These are phyloP conservation scores for Coemansia sp. DNA, from an alignment of 192 early-diverging fungal species.

Conservation along the genomic window DNA sequence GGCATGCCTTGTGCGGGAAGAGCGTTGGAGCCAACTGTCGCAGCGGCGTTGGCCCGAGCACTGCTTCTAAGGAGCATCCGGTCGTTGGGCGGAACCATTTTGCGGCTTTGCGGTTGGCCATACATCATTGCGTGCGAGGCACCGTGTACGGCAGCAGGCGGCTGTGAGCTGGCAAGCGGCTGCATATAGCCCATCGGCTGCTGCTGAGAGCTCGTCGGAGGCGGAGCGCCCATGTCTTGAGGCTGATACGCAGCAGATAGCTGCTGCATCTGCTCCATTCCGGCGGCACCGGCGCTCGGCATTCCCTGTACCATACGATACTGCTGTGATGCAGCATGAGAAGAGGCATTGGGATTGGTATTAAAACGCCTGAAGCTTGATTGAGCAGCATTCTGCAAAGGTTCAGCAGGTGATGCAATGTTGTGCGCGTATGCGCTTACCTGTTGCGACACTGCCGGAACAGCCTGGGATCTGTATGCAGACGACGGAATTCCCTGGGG, in stretches of 20 bases:
- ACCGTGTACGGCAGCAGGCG: slow-evolving; percentile 30
- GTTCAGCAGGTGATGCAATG: slow-evolving; percentile 22
- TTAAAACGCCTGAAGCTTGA: slow-evolving; percentile 55
- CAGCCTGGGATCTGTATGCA: slow-evolving; percentile 47
- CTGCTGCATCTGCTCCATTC: slow-evolving; percentile 42
- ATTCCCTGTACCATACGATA: slow-evolving; percentile 48
- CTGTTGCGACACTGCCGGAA: slow-evolving; percentile 45
- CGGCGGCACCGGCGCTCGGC: slow-evolving; percentile 32
- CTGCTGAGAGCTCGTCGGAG: neutral
- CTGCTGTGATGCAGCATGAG: slow-evolving; percentile 45
- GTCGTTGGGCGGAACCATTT: slow-evolving; percentile 40
- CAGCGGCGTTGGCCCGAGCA: slow-evolving; percentile 24
- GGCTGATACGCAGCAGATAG: slow-evolving; percentile 35
- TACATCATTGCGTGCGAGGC: slow-evolving; percentile 43
- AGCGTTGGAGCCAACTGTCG: slow-evolving; percentile 19
- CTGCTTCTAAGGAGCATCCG: slow-evolving; percentile 51
- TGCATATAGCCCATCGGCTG: slow-evolving; percentile 33
- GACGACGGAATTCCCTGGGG: slow-evolving; percentile 35
- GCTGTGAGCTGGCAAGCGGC: slow-evolving; percentile 25
- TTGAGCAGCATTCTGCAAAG: slow-evolving; percentile 21
- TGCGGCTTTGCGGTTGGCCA: slow-evolving; percentile 30
- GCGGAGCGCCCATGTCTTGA: slow-evolving; percentile 14
- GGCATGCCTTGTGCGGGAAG: slow-evolving; percentile 17
- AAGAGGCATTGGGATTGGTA: slow-evolving; percentile 31
- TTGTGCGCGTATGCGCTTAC: slow-evolving; percentile 49